These are phyloP conservation scores for Penicillium sp. DNA, from an alignment of 2,329 filamentous ascomycete species.

Conservation along the genomic window DNA sequence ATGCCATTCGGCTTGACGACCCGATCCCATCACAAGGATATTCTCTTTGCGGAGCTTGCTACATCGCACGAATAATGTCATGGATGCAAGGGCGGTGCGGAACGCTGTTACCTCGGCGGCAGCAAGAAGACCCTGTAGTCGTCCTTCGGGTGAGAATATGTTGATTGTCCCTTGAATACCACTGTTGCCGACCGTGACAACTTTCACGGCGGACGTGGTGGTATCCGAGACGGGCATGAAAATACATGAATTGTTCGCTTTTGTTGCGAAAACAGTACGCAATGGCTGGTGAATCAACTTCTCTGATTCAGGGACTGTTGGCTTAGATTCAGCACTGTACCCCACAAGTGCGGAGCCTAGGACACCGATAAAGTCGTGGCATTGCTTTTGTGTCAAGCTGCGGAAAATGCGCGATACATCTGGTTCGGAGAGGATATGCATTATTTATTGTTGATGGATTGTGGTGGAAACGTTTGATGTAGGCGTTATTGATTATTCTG, in stretches of 20 bases:
- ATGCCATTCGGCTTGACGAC: conserved; percentile 54
- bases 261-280: conserved; percentile 42
- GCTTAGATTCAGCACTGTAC: conserved; percentile 31
- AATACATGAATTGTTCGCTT: conserved; percentile 56
- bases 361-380: conserved; percentile 35
- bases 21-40: conserved; percentile 51
- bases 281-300: conserved; percentile 45
- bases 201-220: conserved; percentile 68
- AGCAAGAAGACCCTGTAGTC: conserved; percentile 67
- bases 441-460: conserved; percentile 12
- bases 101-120: conserved; percentile 76
- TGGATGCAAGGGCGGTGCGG: conserved; percentile 72
- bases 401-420: conserved; percentile 35
- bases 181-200: conserved; percentile 57
- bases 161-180: conserved; percentile 67
- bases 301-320: conserved; percentile 22
- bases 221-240: conserved; percentile 73
- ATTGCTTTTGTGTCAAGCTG: conserved; percentile 31
- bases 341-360: conserved; percentile 36
- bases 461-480: not conserved
- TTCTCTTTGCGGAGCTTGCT: conserved; percentile 27
- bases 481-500: not conserved
- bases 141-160: conserved; percentile 63
- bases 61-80: conserved; percentile 60
- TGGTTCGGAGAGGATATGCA: conserved; percentile 38